Evolutionary conservation across 148 eudicot species (phyloP).

Genomic region (Selenicereus undatus): DNA sequence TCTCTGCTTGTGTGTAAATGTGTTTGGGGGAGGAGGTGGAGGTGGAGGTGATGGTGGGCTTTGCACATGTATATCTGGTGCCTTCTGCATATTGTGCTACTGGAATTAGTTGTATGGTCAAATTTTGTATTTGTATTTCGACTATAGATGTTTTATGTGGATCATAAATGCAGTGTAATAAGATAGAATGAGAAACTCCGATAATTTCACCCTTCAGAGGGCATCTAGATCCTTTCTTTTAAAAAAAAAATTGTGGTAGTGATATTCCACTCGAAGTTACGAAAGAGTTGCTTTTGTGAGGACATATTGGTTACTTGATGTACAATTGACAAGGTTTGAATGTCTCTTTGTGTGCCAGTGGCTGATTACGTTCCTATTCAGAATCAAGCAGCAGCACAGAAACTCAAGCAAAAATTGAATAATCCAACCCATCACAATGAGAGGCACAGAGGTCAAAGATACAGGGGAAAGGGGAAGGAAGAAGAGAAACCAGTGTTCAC

Average conservation of each 20-base stretch:
- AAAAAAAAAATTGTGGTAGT: background rate
- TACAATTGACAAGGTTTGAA: background rate
- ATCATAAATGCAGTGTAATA: background rate
- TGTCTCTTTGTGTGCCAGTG: conserved; percentile 35
- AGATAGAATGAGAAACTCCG: background rate
- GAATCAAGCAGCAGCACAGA: conserved; percentile 91
- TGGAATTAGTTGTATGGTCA: background rate
- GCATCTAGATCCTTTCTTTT: background rate
- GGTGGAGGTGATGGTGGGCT: too few relatives aligned
- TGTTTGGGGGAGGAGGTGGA: background rate
- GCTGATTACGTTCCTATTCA: conserved; percentile 70
- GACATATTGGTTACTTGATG: background rate
- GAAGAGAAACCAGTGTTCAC: conserved; percentile 69
- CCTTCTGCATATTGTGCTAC: background rate
- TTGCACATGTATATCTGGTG: background rate
- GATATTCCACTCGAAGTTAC: background rate
- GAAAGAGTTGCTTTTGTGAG: background rate
- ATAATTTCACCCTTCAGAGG: background rate
- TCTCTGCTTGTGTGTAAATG: background rate
- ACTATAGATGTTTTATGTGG: background rate
- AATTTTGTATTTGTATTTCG: background rate
- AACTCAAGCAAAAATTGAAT: conserved; percentile 77
- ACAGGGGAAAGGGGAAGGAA: conserved; percentile 47
- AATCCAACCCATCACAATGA: conserved; percentile 40
- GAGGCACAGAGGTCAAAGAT: conserved; percentile 47